Percentiles rank a stretch among this genome's conserved stretches.
phyloP scores from a whole-genome alignment of 345 rosid genomes.

The Euphorbia pulcherrima region DNA sequence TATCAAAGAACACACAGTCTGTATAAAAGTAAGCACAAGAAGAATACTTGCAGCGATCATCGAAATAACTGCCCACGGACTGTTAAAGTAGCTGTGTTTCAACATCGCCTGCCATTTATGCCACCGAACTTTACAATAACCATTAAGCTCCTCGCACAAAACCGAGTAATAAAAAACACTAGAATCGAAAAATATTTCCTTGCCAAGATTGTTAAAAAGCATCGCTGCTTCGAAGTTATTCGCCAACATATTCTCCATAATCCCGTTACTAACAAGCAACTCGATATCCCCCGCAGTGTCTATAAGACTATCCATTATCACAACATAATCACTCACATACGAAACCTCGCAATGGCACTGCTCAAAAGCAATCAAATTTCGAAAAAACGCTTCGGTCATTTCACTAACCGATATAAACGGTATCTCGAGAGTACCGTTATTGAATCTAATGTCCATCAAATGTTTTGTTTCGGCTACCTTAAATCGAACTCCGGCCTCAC shows the following conservation, averaged over 20 bases:
- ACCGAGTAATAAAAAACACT: background rate
- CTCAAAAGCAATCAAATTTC: slow-evolving; percentile 22
- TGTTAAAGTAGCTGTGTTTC: slow-evolving; percentile 20
- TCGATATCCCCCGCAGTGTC: slow-evolving; percentile 20
- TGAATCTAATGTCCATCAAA: slow-evolving; percentile 18
- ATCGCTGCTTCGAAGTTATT: slow-evolving; percentile 2
- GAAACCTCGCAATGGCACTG: background rate
- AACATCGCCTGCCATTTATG: slow-evolving; percentile 20
- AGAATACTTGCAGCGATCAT: slow-evolving; percentile 15
- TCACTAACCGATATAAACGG: slow-evolving; percentile 5
- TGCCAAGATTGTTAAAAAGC: slow-evolving; percentile 12
- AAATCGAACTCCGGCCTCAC: slow-evolving; percentile 23
- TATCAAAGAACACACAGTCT: slow-evolving; percentile 10
- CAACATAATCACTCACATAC: slow-evolving; percentile 10
- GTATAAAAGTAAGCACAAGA: slow-evolving; percentile 17
- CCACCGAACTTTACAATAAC: background rate
- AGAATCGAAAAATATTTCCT: background rate
- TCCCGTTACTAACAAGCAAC: background rate
- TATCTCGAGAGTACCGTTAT: slow-evolving; percentile 6
- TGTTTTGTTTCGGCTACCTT: background rate
- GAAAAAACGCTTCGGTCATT: slow-evolving; percentile 4
- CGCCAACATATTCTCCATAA: slow-evolving; percentile 2
- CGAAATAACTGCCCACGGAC: slow-evolving; percentile 26
- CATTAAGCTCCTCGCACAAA: slow-evolving; percentile 6
- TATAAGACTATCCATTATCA: slow-evolving; percentile 9